A percentile compares a stretch with the other conserved stretches of the same genome.
Conservation (phyloP, 306 rosid genomes). For the Pterocarpus santalinus region DNA sequence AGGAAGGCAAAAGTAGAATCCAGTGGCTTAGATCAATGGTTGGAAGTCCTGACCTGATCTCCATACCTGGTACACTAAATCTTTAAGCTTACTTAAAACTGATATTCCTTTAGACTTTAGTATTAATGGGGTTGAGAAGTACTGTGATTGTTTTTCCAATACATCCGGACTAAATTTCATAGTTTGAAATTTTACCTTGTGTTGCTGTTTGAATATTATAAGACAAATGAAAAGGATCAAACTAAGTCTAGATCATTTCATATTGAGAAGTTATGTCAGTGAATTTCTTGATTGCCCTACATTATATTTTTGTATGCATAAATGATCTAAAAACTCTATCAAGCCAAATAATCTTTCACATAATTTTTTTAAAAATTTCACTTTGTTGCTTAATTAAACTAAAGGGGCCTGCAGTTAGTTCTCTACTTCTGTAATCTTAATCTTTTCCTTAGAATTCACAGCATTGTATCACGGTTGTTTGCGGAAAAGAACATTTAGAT, state of each 20-base stretch:
- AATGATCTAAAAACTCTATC: not conserved
- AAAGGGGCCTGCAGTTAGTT: not conserved
- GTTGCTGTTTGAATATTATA: not conserved
- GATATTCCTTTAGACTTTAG: not conserved
- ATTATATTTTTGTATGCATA: not conserved
- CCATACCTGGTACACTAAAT: conserved; percentile 81
- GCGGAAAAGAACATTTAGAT: no score
- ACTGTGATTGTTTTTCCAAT: conserved; percentile 10
- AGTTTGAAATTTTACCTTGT: conserved; percentile 20
- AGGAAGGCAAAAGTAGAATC: conserved; percentile 94
- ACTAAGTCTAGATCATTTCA: not conserved
- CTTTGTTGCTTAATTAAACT: no score
- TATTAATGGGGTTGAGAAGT: conserved; percentile 16
- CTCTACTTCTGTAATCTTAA: not conserved
- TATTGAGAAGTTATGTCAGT: not conserved
- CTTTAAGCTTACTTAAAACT: conserved; percentile 20
- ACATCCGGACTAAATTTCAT: not conserved
- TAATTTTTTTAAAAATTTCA: no score
- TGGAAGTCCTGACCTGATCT: conserved; percentile 99
- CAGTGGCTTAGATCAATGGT: conserved; percentile 99
- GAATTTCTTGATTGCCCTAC: not conserved
- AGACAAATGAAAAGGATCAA: not conserved
- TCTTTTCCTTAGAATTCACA: not conserved
- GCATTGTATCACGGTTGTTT: no score
- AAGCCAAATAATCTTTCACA: not conserved